A percentile compares a stretch with the other conserved stretches of the same genome.
Evolutionary conservation across 2,329 filamentous ascomycete species (phyloP).

Genomic region (Claviceps pazoutovae): DNA sequence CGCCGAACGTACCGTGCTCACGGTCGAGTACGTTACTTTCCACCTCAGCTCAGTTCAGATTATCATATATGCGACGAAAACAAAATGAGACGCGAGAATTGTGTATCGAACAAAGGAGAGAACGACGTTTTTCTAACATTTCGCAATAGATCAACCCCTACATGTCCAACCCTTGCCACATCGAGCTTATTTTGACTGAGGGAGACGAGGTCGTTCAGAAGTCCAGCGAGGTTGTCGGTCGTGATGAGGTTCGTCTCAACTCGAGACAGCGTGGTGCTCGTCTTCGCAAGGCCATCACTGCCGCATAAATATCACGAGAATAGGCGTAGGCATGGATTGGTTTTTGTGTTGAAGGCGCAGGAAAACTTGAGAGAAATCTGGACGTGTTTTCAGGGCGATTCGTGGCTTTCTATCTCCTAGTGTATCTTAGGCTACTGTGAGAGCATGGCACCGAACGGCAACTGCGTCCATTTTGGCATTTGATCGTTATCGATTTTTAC

Average conservation of each 20-base stretch:
- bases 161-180: slow-evolving; percentile 99
- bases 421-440: slow-evolving; percentile 24
- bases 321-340: slow-evolving; percentile 9
- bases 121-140: slow-evolving; percentile 12
- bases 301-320: slow-evolving; percentile 33
- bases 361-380: slow-evolving; percentile 6
- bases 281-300: slow-evolving; percentile 49
- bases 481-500: too few relatives aligned
- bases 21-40: slow-evolving; percentile 72
- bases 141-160: slow-evolving; percentile 90
- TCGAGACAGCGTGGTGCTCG: slow-evolving; percentile 80
- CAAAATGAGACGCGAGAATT: neutral
- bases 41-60: neutral
- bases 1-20: slow-evolving; percentile 99
- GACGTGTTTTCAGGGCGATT: slow-evolving; percentile 10
- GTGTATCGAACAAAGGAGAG: neutral
- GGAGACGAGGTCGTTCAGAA: slow-evolving; percentile 92
- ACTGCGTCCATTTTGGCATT: slow-evolving; percentile 14
- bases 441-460: slow-evolving; percentile 26
- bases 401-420: slow-evolving; percentile 26
- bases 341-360: slow-evolving; percentile 5
- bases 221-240: slow-evolving; percentile 65
- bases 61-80: neutral
- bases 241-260: slow-evolving; percentile 57
- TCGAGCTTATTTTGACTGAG: slow-evolving; percentile 99